Conservation (phyloP, 1,284 basidiomycete species). For the Entoloma clypeatum region DNA sequence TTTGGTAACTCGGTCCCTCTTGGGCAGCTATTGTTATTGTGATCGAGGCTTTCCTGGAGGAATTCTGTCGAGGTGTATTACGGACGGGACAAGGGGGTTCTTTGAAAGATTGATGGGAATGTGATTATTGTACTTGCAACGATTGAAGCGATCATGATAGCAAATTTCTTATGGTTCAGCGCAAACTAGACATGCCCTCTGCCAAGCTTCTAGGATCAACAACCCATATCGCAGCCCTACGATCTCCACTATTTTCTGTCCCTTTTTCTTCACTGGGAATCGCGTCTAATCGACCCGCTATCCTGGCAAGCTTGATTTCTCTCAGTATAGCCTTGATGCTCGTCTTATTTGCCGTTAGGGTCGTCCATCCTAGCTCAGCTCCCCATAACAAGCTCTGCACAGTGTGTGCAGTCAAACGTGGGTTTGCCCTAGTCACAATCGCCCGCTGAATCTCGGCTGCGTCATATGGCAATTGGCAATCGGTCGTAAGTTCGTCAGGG, state of each 20-base stretch:
- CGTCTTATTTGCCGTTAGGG: slow-evolving; percentile 74
- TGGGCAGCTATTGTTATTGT: slow-evolving; percentile 28
- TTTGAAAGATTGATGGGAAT: no score
- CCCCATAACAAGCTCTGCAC: slow-evolving; percentile 68
- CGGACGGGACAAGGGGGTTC: no score
- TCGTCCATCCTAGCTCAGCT: slow-evolving; percentile 70
- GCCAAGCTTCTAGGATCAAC: slow-evolving; percentile 73
- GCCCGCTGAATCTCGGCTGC: slow-evolving; percentile 46
- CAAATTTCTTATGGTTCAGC: no score
- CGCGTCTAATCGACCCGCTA: slow-evolving; percentile 28
- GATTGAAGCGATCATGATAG: no score
- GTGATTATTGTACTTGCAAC: no score
- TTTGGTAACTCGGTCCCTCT: slow-evolving; percentile 20
- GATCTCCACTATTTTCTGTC: slow-evolving; percentile 12
- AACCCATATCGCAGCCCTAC: slow-evolving; percentile 61
- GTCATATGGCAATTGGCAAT: slow-evolving; percentile 1
- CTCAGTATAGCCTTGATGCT: slow-evolving; percentile 71
- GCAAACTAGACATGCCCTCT: slow-evolving; percentile 60
- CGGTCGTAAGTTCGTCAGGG: slow-evolving; percentile 19
- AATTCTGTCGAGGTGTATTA: no score
- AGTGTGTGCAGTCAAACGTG: slow-evolving; percentile 63
- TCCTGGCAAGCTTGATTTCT: slow-evolving; percentile 41
- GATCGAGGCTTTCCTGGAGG: no score
- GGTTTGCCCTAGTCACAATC: slow-evolving; percentile 50
- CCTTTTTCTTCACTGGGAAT: slow-evolving; percentile 16